Conservation (phyloP, 495 filamentous ascomycete genomes). For the Aspergillus indologenus region DNA sequence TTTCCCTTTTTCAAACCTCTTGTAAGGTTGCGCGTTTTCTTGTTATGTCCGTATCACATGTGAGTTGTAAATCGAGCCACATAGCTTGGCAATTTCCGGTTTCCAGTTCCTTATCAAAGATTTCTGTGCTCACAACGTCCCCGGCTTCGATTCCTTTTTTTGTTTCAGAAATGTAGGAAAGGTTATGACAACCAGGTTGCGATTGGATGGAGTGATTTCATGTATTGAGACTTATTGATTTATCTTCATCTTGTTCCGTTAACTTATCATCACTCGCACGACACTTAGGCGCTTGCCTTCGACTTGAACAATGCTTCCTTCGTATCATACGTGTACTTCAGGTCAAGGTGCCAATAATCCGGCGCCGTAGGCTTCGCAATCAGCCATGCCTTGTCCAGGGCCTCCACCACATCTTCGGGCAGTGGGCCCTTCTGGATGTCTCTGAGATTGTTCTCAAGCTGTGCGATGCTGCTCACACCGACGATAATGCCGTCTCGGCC, state of each 20-base stretch:
- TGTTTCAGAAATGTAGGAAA: background rate
- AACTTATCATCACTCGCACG: too few species aligned
- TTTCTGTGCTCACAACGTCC: too few species aligned
- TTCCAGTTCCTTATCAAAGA: too few species aligned
- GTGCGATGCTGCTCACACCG: constrained; percentile 69
- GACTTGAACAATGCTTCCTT: constrained; percentile 59
- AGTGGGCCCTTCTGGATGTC: constrained; percentile 84
- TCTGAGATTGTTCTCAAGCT: constrained; percentile 72
- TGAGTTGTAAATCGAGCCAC: too few species aligned
- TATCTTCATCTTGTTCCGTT: background rate
- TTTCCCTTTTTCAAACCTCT: background rate
- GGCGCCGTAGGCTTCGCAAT: constrained; percentile 63
- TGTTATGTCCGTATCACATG: too few species aligned
- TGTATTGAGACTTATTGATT: background rate
- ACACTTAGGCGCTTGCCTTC: constrained; percentile 16
- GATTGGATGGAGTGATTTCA: background rate
- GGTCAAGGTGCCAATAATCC: constrained; percentile 73
- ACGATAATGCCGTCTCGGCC: constrained; percentile 76
- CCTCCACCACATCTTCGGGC: constrained; percentile 77
- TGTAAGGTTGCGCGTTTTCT: too few species aligned
- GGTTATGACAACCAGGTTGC: background rate
- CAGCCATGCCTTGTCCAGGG: constrained; percentile 70
- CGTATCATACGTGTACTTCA: constrained; percentile 75
- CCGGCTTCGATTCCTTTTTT: too few species aligned
- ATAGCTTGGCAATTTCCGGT: too few species aligned